Evolutionary conservation across 1,284 basidiomycete species (phyloP).

Genomic region (Neonothopanus nambi): DNA sequence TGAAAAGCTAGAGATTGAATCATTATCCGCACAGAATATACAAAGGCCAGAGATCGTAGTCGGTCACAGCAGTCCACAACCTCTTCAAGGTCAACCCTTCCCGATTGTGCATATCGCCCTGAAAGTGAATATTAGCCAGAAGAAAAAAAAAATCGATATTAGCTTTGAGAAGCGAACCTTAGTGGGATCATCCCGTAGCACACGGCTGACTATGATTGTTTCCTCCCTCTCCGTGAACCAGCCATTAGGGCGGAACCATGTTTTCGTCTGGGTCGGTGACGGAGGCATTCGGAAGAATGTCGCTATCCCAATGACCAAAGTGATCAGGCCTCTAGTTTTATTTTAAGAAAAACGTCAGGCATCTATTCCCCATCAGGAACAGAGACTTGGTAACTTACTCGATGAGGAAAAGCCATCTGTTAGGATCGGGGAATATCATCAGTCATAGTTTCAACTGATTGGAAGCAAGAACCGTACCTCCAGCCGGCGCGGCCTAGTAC

Average conservation of each 20-base stretch:
- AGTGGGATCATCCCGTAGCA: conserved; percentile 72
- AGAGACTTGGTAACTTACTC: conserved; percentile 33
- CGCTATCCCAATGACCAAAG: conserved; percentile 55
- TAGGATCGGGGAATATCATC: background rate
- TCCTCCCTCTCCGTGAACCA: conserved; percentile 68
- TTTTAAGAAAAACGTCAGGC: background rate
- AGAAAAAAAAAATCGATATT: background rate
- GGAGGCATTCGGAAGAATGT: conserved; percentile 74
- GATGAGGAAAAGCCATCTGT: conserved; percentile 46
- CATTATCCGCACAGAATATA: conserved; percentile 47
- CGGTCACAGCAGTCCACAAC: conserved; percentile 56
- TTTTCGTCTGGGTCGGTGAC: conserved; percentile 65
- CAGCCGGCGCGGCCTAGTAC: conserved; percentile 57
- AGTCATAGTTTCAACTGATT: background rate
- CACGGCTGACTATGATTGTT: conserved; percentile 54
- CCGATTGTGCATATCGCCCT: conserved; percentile 79
- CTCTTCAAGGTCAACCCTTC: conserved; percentile 59
- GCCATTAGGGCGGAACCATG: conserved; percentile 66
- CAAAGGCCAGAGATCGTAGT: conserved; percentile 73
- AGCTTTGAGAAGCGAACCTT: conserved; percentile 40
- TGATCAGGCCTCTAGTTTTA: conserved; percentile 50
- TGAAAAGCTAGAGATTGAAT: background rate
- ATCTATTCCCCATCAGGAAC: background rate
- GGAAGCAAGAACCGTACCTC: conserved; percentile 38
- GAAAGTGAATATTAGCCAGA: background rate